These are phyloP conservation scores for Proliferodiscus dingleyae DNA, from an alignment of 2,329 filamentous ascomycete species.

Conservation along the genomic window DNA sequence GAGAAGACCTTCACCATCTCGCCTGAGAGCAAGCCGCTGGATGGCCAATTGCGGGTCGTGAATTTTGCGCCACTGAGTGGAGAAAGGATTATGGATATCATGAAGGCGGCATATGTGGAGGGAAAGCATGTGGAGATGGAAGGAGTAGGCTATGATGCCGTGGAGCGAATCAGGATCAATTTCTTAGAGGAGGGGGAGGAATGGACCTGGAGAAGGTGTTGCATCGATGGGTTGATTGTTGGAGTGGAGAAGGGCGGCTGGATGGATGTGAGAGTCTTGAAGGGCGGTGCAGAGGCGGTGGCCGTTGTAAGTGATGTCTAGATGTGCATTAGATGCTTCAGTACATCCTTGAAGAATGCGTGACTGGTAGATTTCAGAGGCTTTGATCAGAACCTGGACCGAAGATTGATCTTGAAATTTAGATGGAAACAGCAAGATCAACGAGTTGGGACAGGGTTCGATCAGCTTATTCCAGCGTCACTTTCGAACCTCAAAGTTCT, in stretches of 20 bases:
- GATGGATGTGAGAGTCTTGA: slow-evolving; percentile 58
- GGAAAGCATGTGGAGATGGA: slow-evolving; percentile 51
- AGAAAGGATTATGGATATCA: slow-evolving; percentile 68
- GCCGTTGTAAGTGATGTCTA: slow-evolving; percentile 24
- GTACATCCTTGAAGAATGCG: no score
- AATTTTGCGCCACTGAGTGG: slow-evolving; percentile 66
- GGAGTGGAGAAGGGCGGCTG: slow-evolving; percentile 65
- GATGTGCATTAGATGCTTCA: no score
- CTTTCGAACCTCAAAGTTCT: no score
- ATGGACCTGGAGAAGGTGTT: slow-evolving; percentile 72
- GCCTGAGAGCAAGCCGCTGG: slow-evolving; percentile 63
- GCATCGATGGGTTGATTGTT: slow-evolving; percentile 88
- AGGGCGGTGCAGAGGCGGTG: slow-evolving; percentile 25
- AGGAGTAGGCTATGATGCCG: slow-evolving; percentile 66
- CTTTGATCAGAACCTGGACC: no score
- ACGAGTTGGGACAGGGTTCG: no score
- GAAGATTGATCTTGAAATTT: no score
- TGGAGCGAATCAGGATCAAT: slow-evolving; percentile 62
- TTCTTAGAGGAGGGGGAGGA: slow-evolving; percentile 66
- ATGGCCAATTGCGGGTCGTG: slow-evolving; percentile 66
- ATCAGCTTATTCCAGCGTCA: no score
- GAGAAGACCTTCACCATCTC: slow-evolving; percentile 81
- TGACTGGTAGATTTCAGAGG: no score
- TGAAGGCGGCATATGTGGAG: slow-evolving; percentile 58
- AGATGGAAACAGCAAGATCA: no score